Conservation (phyloP, 148 eudicot genomes). For the Chenopodium suecicum region DNA sequence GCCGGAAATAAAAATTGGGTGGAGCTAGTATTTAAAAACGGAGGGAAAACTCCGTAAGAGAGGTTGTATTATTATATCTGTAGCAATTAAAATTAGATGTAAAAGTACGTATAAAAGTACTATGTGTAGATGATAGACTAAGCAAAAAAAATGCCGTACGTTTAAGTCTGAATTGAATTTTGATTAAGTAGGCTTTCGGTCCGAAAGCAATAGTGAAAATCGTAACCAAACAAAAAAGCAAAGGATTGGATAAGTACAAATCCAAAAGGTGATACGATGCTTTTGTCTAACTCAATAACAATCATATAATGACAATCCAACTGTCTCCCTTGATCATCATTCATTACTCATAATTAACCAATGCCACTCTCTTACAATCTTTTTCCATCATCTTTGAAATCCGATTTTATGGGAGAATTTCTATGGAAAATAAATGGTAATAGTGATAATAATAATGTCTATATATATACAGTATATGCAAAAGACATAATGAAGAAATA, state of each 20-base stretch:
- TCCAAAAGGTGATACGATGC: slow-evolving; percentile 8
- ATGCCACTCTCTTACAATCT: background rate
- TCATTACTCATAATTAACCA: background rate
- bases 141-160: background rate
- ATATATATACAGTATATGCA: too few relatives aligned
- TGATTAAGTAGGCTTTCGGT: slow-evolving; percentile 23
- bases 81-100: too few relatives aligned
- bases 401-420: slow-evolving; percentile 3
- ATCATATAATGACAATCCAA: slow-evolving; percentile 24
- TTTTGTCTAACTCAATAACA: slow-evolving; percentile 17
- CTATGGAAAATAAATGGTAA: too few relatives aligned
- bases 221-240: background rate
- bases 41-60: too few relatives aligned
- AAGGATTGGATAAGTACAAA: slow-evolving; percentile 22
- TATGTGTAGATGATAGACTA: background rate
- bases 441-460: too few relatives aligned
- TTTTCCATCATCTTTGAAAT: background rate
- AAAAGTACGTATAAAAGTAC: too few relatives aligned
- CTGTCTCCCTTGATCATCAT: slow-evolving; percentile 13
- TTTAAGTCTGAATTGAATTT: background rate
- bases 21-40: too few relatives aligned
- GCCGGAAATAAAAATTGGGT: too few relatives aligned
- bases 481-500: background rate
- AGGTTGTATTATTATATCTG: too few relatives aligned
- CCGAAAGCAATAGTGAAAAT: slow-evolving; percentile 21